Conservation (phyloP, 306 rosid genomes). For the Albizia julibrissin region DNA sequence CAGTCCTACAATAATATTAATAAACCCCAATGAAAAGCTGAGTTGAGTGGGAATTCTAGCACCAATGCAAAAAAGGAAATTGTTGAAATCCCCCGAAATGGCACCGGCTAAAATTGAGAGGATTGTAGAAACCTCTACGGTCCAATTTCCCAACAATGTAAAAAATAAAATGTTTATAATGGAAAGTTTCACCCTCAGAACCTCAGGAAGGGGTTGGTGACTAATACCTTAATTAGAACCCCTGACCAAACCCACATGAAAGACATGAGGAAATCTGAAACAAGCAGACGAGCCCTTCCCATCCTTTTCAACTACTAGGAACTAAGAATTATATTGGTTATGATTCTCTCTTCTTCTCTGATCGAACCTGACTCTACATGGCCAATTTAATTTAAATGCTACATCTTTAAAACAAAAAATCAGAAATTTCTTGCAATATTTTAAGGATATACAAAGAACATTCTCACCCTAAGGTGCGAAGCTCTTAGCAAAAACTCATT, state of each 20-base stretch:
- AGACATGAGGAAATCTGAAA: conserved; percentile 64
- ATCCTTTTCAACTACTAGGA: conserved; percentile 12
- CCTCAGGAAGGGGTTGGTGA: conserved; percentile 34
- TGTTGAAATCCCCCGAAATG: conserved; percentile 55
- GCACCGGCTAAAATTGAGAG: conserved; percentile 74
- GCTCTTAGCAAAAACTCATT: no score
- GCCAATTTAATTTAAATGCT: no score
- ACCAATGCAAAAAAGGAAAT: conserved; percentile 57
- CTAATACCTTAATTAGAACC: conserved; percentile 51
- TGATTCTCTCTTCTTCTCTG: background rate
- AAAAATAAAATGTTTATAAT: conserved; percentile 72
- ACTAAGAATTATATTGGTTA: background rate
- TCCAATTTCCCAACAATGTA: conserved; percentile 55
- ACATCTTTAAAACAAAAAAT: no score
- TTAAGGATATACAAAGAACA: no score
- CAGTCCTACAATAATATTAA: background rate
- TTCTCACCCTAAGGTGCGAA: no score
- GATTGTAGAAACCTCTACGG: conserved; percentile 78
- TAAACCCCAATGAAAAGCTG: background rate
- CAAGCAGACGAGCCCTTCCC: conserved; percentile 49
- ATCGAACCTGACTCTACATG: background rate
- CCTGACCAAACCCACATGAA: conserved; percentile 95
- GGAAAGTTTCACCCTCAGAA: conserved; percentile 42
- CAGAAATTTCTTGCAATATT: no score
- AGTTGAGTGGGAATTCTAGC: conserved; percentile 51